phyloP scores from a whole-genome alignment of 1,139 yeast genomes.

The Pichia sp. region DNA sequence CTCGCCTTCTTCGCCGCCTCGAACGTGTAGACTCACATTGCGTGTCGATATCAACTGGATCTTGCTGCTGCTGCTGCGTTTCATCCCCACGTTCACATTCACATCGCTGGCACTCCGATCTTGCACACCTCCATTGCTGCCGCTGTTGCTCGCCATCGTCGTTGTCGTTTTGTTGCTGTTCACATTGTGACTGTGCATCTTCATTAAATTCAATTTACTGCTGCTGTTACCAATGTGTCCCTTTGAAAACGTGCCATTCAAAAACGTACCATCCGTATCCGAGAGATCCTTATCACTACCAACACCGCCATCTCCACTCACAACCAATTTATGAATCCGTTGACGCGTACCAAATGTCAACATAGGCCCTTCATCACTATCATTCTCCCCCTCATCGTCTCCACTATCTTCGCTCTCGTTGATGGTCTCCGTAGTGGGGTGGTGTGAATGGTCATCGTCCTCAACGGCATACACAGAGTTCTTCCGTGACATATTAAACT shows the following conservation, averaged over 20 bases:
- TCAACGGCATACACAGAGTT: constrained; percentile 4
- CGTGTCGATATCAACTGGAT: constrained; percentile 15
- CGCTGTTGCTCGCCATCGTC: too few species aligned
- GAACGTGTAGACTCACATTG: constrained; percentile 7
- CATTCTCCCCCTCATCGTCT: neutral
- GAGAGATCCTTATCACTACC: neutral
- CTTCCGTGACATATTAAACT: constrained; percentile 13
- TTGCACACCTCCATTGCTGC: too few species aligned
- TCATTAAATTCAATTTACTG: constrained; percentile 10
- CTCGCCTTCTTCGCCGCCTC: constrained; percentile 10
- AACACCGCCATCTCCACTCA: neutral
- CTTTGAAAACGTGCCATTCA: too few species aligned
- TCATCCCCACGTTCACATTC: neutral
- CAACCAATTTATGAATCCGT: neutral
- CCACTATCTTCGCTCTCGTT: neutral
- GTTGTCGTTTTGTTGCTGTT: constrained; percentile 11
- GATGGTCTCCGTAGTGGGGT: neutral
- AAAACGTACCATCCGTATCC: neutral
- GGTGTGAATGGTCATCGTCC: too few species aligned
- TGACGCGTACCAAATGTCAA: neutral
- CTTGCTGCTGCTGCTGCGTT: neutral
- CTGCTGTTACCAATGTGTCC: neutral
- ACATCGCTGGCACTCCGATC: neutral
- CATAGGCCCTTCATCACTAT: neutral
- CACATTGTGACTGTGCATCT: constrained; percentile 12